Conservation (phyloP, 352 stramenopile species). For the Pythium rishiriense region DNA sequence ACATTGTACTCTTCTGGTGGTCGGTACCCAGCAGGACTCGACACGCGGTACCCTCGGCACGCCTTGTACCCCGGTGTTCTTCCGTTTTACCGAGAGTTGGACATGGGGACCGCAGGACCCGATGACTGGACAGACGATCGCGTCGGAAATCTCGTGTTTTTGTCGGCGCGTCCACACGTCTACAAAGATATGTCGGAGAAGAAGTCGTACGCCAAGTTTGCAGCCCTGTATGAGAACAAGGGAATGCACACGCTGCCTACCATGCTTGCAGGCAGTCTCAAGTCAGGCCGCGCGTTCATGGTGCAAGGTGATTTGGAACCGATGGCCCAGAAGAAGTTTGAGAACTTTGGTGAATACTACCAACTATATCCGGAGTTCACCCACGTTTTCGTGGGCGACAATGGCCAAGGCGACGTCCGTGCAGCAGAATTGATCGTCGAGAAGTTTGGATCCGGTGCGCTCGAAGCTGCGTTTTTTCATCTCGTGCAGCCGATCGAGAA, state of each 20-base stretch:
- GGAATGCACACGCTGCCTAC: slow-evolving; percentile 96
- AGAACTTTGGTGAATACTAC: slow-evolving; percentile 93
- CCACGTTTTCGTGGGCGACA: slow-evolving; percentile 98
- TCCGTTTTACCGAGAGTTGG: slow-evolving; percentile 97
- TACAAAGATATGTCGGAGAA: slow-evolving; percentile 99
- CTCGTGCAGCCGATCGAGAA: slow-evolving; percentile 84
- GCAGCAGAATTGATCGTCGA: slow-evolving; percentile 89
- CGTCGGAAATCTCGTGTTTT: slow-evolving; percentile 97
- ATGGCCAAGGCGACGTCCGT: slow-evolving; percentile 93
- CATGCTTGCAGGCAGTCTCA: slow-evolving; percentile 93
- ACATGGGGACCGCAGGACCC: slow-evolving; percentile 91
- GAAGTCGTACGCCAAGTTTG: slow-evolving; percentile 97
- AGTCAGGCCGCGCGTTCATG: slow-evolving; percentile 94
- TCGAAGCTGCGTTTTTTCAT: slow-evolving; percentile 90
- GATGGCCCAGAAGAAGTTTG: slow-evolving; percentile 98
- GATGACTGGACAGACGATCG: slow-evolving; percentile 89
- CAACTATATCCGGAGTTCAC: slow-evolving; percentile 98
- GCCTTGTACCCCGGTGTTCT: slow-evolving; percentile 97
- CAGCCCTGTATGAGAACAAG: slow-evolving; percentile 89
- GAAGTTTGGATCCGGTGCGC: slow-evolving; percentile 54
- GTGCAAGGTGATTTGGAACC: slow-evolving; percentile 95
- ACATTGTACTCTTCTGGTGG: slow-evolving; percentile 96
- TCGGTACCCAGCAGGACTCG: slow-evolving; percentile 94
- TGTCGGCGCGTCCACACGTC: slow-evolving; percentile 97
- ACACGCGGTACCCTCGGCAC: slow-evolving; percentile 91